Conservation (phyloP, 2,329 filamentous ascomycete species). For the Cordyceps javanica region DNA sequence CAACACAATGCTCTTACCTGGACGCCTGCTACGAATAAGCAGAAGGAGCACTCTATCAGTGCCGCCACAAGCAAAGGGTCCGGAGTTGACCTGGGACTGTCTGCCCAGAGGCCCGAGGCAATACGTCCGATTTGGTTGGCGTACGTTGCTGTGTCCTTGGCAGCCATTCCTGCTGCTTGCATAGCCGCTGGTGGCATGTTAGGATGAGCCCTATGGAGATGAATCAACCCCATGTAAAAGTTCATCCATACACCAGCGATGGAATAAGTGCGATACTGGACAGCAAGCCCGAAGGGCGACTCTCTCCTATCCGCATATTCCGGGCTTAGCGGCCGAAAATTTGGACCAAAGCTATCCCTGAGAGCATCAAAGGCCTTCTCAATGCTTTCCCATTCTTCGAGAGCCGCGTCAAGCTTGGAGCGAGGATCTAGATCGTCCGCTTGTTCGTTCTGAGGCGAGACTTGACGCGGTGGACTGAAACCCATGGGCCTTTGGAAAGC, state of each 20-base stretch:
- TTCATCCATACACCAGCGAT: slow-evolving; percentile 84
- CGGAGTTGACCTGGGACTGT: slow-evolving; percentile 38
- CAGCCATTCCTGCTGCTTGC: slow-evolving; percentile 75
- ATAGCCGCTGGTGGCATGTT: slow-evolving; percentile 87
- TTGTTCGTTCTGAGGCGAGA: slow-evolving; percentile 36
- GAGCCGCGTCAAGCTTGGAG: slow-evolving; percentile 59
- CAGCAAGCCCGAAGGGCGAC: slow-evolving; percentile 73
- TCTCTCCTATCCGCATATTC: slow-evolving; percentile 57
- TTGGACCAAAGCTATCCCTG: slow-evolving; percentile 57
- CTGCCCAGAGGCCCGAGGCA: slow-evolving; percentile 61
- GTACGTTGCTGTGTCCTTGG: slow-evolving; percentile 61
- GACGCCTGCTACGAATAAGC: slow-evolving; percentile 80
- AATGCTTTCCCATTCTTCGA: slow-evolving; percentile 74
- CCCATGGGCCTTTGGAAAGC: slow-evolving; percentile 46
- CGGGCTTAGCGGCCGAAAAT: slow-evolving; percentile 68
- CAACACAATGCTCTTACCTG: slow-evolving; percentile 39
- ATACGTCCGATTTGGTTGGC: slow-evolving; percentile 76
- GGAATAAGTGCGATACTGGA: slow-evolving; percentile 80
- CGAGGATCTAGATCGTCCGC: slow-evolving; percentile 54
- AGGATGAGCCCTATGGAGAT: slow-evolving; percentile 77
- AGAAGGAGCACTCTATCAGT: slow-evolving; percentile 75
- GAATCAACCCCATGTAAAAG: slow-evolving; percentile 77
- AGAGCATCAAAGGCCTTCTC: slow-evolving; percentile 64
- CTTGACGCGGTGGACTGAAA: slow-evolving; percentile 44
- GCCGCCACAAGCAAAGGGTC: slow-evolving; percentile 72